Evolutionary conservation across 768 basidiomycete species (phyloP), one percentile per base, ranked within the genome.

Genomic region (Hortiboletus flavorubellus): DNA sequence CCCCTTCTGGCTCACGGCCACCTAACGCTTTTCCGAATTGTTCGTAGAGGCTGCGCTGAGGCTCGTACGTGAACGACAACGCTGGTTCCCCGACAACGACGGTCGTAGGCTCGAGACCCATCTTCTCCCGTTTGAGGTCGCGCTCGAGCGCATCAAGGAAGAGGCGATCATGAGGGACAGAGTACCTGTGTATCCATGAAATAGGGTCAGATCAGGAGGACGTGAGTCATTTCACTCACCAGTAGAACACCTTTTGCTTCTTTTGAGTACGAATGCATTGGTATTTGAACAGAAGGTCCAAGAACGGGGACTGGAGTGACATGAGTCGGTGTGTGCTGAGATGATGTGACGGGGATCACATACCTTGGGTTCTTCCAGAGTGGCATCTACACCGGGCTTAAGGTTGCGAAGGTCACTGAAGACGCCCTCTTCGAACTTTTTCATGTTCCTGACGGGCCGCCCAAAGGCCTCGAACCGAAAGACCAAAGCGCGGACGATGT

Each of bases 241-340:
- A 98, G 71, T 91, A 97, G 68, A 97, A 98, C n/a, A 98, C 95
- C 71, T 98, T 94, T 76, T 96, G 95, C 75, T 97, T 98, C 80
- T 97, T 98, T 71, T 98, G 95, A 1, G 95, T 98, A 38, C 95
- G 85, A 61, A 98, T 97, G 69, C 94, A 96, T 68, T 95, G 93
- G 64, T 91, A 94, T 71, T 95, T 94, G 83, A 97, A 97, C 10
- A 98, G 75, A 29, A 95, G 80, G 63, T 98, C 95, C 16, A 98
- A 78, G 74, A 98, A 95, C 0, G 90, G 88, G 44, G 91, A 91
- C 94, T 96, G 65, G 14, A 55, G 26, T 11, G 41, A 30, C 21
- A 23, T 59, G 41, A 43, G 51, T 40, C 12, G 23, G 23, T 23
- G 51, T 40, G n/a, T 15, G 33, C 30, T 12, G 46, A 23, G 49